Evolutionary conservation across 345 rosid genomes (phyloP).

Genomic region (Sisymbrium altissimum): DNA sequence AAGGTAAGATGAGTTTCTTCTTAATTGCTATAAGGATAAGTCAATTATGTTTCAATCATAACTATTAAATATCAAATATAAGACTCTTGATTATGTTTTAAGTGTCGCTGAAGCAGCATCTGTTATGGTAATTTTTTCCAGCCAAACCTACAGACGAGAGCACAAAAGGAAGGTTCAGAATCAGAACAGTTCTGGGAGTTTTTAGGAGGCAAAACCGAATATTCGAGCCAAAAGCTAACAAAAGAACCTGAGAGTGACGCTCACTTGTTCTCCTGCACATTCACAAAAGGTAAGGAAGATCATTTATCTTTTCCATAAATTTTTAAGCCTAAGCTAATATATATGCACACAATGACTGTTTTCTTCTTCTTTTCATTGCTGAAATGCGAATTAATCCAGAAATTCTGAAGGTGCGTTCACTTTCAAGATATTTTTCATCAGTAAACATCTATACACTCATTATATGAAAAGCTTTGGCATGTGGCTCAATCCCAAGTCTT

Average conservation of each 20-base stretch:
- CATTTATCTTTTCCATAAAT: not conserved
- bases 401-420: slow-evolving; percentile 66
- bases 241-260: slow-evolving; percentile 81
- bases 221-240: slow-evolving; percentile 63
- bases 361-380: slow-evolving; percentile 10
- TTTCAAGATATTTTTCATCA: not conserved
- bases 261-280: slow-evolving; percentile 83
- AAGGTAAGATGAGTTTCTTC: slow-evolving; percentile 49
- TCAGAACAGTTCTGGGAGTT: slow-evolving; percentile 93
- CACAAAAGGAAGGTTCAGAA: slow-evolving; percentile 97
- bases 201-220: slow-evolving; percentile 84
- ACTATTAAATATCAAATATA: too few species aligned
- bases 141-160: slow-evolving; percentile 79
- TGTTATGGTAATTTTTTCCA: slow-evolving; percentile 39
- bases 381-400: slow-evolving; percentile 45
- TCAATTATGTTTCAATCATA: not conserved
- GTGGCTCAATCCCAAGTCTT: slow-evolving; percentile 5
- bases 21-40: not conserved
- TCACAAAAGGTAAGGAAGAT: slow-evolving; percentile 55
- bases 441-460: not conserved
- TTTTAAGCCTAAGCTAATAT: slow-evolving; percentile 15
- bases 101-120: slow-evolving; percentile 10
- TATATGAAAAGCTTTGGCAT: slow-evolving; percentile 2
- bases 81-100: not conserved
- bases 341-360: slow-evolving; percentile 19